phyloP scores from a whole-genome alignment of 495 filamentous ascomycete species.

The Penicillium taxi region DNA sequence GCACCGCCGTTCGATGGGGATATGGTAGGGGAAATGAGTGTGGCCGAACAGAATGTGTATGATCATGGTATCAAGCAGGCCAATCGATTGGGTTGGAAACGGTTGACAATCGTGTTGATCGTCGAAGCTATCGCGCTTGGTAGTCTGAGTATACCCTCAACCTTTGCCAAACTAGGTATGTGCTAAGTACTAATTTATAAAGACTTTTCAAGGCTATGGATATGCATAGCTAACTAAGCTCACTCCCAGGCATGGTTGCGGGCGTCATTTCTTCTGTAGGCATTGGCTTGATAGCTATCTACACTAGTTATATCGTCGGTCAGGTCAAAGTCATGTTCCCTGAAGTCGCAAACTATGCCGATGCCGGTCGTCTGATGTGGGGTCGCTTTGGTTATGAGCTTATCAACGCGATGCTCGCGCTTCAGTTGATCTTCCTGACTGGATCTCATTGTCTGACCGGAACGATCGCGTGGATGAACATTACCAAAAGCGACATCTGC shows the following conservation, averaged over 20 bases:
- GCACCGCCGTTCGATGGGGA: slow-evolving; percentile 22
- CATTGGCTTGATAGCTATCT: slow-evolving; percentile 58
- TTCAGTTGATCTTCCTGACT: slow-evolving; percentile 61
- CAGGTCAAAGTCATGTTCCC: slow-evolving; percentile 63
- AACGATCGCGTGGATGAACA: slow-evolving; percentile 56
- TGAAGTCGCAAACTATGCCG: slow-evolving; percentile 56
- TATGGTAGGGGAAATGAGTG: slow-evolving; percentile 28
- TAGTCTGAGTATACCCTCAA: slow-evolving; percentile 49
- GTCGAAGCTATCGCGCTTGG: slow-evolving; percentile 60
- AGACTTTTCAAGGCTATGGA: too few relatives aligned
- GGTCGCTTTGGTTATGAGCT: slow-evolving; percentile 56
- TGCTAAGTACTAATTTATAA: too few relatives aligned
- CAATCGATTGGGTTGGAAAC: slow-evolving; percentile 32
- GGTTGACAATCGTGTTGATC: slow-evolving; percentile 43
- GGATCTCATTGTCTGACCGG: slow-evolving; percentile 66
- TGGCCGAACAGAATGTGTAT: slow-evolving; percentile 22
- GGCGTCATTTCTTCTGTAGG: slow-evolving; percentile 45
- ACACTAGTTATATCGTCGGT: slow-evolving; percentile 64
- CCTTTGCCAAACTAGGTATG: slow-evolving; percentile 54
- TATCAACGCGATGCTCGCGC: slow-evolving; percentile 49
- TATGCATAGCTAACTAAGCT: too few relatives aligned
- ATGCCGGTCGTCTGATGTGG: slow-evolving; percentile 57
- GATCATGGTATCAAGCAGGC: slow-evolving; percentile 25
- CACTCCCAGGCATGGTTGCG: too few relatives aligned
- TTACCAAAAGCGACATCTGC: slow-evolving; percentile 53